A percentile compares a stretch with the other conserved stretches of the same genome.
Evolutionary conservation across 2,329 filamentous ascomycete genomes (phyloP).

Genomic region (Neofusicoccum cordaticola): DNA sequence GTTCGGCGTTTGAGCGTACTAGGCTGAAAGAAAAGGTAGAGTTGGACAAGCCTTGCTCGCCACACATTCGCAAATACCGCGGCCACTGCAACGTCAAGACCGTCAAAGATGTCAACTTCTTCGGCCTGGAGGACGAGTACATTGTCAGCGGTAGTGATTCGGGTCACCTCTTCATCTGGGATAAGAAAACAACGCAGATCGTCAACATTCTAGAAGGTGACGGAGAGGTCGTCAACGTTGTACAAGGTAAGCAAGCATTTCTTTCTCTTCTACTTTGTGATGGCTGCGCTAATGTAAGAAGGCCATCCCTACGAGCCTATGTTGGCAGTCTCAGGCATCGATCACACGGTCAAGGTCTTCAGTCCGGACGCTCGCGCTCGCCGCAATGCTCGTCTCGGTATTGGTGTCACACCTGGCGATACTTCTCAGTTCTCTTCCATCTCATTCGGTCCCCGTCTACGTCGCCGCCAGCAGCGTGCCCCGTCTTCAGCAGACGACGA

Average conservation of each 20-base stretch:
- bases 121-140: slow-evolving; percentile 65
- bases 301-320: slow-evolving; percentile 67
- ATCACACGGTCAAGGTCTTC: slow-evolving; percentile 68
- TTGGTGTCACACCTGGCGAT: slow-evolving; percentile 55
- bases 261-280: background rate
- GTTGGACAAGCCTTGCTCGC: slow-evolving; percentile 52
- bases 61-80: slow-evolving; percentile 57
- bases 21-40: slow-evolving; percentile 53
- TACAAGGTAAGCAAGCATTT: slow-evolving; percentile 50
- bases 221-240: slow-evolving; percentile 67
- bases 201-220: slow-evolving; percentile 66
- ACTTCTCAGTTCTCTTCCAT: slow-evolving; percentile 43
- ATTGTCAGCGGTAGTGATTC: slow-evolving; percentile 66
- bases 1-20: slow-evolving; percentile 49
- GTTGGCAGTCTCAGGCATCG: slow-evolving; percentile 65
- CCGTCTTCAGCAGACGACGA: slow-evolving; percentile 12
- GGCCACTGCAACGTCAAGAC: slow-evolving; percentile 67
- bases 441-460: slow-evolving; percentile 23
- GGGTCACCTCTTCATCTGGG: slow-evolving; percentile 68
- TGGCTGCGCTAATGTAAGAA: slow-evolving; percentile 22
- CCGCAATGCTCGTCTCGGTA: slow-evolving; percentile 54
- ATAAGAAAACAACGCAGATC: slow-evolving; percentile 58
- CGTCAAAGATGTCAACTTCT: slow-evolving; percentile 69
- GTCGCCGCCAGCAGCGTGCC: slow-evolving; percentile 4
- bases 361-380: slow-evolving; percentile 59